These are phyloP conservation scores for Pseudozyma tsukubaensis DNA, from an alignment of 1,284 basidiomycete genomes.

Conservation along the genomic window DNA sequence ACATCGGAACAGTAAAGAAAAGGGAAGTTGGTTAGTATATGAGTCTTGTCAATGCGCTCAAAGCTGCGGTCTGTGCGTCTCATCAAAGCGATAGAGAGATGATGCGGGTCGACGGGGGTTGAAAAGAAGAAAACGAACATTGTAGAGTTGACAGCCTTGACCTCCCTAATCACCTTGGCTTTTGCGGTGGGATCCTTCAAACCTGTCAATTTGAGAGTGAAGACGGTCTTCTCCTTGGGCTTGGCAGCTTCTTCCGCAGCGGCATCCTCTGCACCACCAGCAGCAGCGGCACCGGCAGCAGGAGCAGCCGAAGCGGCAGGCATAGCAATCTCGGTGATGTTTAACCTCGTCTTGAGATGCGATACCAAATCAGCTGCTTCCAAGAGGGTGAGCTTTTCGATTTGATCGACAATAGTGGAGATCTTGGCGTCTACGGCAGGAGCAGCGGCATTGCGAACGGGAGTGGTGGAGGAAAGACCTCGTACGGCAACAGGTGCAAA, in stretches of 20 bases:
- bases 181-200: conserved; percentile 71
- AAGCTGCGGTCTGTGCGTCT: not conserved
- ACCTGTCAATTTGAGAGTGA: conserved; percentile 79
- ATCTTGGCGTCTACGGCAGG: conserved; percentile 74
- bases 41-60: not conserved
- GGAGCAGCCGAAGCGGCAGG: conserved; percentile 77
- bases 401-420: conserved; percentile 88
- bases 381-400: conserved; percentile 87
- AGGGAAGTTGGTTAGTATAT: not conserved
- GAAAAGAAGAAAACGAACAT: conserved; percentile 46
- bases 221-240: conserved; percentile 98
- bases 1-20: not conserved
- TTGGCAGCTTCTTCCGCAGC: conserved; percentile 80
- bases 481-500: conserved; percentile 8
- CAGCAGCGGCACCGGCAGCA: conserved; percentile 29
- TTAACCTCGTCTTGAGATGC: conserved; percentile 90
- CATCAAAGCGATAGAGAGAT: no score
- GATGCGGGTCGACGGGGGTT: no score
- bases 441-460: conserved; percentile 20
- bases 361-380: conserved; percentile 97
- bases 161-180: conserved; percentile 97
- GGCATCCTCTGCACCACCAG: conserved; percentile 53
- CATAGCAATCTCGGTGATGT: conserved; percentile 98
- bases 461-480: conserved; percentile 13
- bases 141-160: conserved; percentile 77